Evolutionary conservation across 768 basidiomycete genomes (phyloP), one percentile per base, ranked within the genome.

Genomic region (Gloeophyllum trabeum): DNA sequence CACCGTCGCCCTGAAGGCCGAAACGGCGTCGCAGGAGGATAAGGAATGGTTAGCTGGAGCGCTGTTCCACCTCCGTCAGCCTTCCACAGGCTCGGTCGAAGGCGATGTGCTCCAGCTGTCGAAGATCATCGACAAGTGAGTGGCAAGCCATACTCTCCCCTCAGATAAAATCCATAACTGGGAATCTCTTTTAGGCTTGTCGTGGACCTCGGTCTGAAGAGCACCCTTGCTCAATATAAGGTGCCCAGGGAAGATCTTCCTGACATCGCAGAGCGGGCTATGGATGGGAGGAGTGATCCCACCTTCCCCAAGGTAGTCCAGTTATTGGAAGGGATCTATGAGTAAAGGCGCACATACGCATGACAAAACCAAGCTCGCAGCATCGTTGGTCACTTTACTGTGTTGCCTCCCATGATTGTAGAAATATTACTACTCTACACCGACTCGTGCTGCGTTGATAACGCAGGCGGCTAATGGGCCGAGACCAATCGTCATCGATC

Each of bases 61-160:
- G 1, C 56, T 85, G 22, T 76, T 73, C 52, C 75, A 81, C 51
- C 62, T 85, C 19, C 63, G 61, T 20, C 61, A 76, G 44, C 68
- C 78, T 2, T 67, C 73, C n/a, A 79, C 77, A 0, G 81, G 79
- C 21, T 71, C 76, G 0, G 41, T 75, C 14, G 76, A 81, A 3
- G 76, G 73, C n/a, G 84, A 85, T 51, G 64, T 80, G 22, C 61
- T 54, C 30, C 64, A 61, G 41, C 60, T 85, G 22, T 70, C 79
- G 2, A 55, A 53, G 14, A 58, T 73, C 45, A 80, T 87, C 43
- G 61, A 70, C 16, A 56, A 64, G 81, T 81, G 51, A 37, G 75
- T 60, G 28, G 28, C 28, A 32, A 10, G 10, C 28, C 10, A 32
- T 10, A 32, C 16, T 32, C 10, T 16, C 10, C 10, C 28, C 10